A percentile compares a stretch with the other conserved stretches of the same genome.
Conservation (phyloP, 2,329 filamentous ascomycete genomes). For the Penicillium sp. region DNA sequence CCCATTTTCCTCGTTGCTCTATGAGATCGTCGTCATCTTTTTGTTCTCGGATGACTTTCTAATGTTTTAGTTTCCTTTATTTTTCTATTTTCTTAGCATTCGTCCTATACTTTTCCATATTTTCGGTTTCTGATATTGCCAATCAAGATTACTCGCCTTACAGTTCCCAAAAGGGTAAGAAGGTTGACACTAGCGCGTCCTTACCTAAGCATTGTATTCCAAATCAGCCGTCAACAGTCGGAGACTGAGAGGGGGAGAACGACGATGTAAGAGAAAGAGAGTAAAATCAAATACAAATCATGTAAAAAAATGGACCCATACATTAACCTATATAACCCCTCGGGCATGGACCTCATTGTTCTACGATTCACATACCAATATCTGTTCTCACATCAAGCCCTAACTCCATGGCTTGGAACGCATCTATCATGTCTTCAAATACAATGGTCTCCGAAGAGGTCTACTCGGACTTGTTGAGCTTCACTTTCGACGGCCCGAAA, state of each 20-base stretch:
- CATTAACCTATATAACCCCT: slow-evolving; percentile 5
- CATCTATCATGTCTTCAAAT: slow-evolving; percentile 10
- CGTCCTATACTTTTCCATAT: too few relatives aligned
- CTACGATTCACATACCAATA: neutral
- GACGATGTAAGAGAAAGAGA: neutral
- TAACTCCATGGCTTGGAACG: neutral
- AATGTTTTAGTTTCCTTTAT: neutral
- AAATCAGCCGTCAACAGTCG: slow-evolving; percentile 4
- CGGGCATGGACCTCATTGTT: neutral
- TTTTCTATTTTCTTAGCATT: neutral
- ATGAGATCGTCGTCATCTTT: slow-evolving; percentile 8
- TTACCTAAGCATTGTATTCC: slow-evolving; percentile 18
- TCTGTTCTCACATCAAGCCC: neutral
- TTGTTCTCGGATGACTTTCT: neutral
- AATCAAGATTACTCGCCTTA: too few relatives aligned
- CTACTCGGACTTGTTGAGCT: slow-evolving; percentile 43
- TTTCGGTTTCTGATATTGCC: too few relatives aligned
- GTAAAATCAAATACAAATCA: slow-evolving; percentile 2
- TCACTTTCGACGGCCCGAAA: slow-evolving; percentile 38
- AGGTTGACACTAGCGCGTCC: neutral
- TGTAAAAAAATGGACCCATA: neutral
- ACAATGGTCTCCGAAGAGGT: slow-evolving; percentile 10
- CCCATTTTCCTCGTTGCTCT: neutral
- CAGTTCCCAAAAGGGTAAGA: too few relatives aligned
- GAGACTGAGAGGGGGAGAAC: neutral